These are phyloP conservation scores for Staphylotrichum tortipilum DNA, from an alignment of 495 filamentous ascomycete genomes.

Conservation along the genomic window DNA sequence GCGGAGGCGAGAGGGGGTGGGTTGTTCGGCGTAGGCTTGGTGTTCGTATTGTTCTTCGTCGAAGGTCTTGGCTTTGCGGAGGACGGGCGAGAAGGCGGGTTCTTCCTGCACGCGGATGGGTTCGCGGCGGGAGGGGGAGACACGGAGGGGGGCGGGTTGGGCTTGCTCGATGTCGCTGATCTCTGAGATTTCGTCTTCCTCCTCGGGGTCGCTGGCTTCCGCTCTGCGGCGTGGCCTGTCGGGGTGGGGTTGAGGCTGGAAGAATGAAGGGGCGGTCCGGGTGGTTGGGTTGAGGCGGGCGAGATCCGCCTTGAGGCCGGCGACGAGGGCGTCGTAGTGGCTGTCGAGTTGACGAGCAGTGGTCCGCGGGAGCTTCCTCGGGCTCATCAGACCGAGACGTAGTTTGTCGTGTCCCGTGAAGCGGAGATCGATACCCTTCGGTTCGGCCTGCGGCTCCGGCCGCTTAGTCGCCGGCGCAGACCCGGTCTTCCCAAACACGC, in stretches of 20 bases:
- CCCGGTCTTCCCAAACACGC: constrained; percentile 33
- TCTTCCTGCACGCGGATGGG: constrained; percentile 7
- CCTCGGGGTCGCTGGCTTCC: constrained; percentile 3
- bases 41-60: constrained; percentile 3
- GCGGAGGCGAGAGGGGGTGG: constrained; percentile 11
- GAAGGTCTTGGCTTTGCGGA: constrained; percentile 15
- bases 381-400: constrained; percentile 21
- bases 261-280: constrained; percentile 13
- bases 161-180: constrained; percentile 39
- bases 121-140: constrained; percentile 12
- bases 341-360: constrained; percentile 17
- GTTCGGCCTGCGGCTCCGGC: constrained; percentile 16
- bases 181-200: constrained; percentile 36
- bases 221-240: constrained; percentile 7
- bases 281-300: constrained; percentile 15
- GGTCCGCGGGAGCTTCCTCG: constrained; percentile 17
- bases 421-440: constrained; percentile 38
- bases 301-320: constrained; percentile 35
- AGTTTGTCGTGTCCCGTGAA: constrained; percentile 41
- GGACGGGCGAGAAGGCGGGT: constrained; percentile 11
- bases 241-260: constrained; percentile 16
- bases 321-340: constrained; percentile 38
- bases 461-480: constrained; percentile 8
- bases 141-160: constrained; percentile 5
- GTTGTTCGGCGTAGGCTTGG: neutral